Conservation (phyloP, 805 yeast genomes). For the Clavispora phyllophila region DNA sequence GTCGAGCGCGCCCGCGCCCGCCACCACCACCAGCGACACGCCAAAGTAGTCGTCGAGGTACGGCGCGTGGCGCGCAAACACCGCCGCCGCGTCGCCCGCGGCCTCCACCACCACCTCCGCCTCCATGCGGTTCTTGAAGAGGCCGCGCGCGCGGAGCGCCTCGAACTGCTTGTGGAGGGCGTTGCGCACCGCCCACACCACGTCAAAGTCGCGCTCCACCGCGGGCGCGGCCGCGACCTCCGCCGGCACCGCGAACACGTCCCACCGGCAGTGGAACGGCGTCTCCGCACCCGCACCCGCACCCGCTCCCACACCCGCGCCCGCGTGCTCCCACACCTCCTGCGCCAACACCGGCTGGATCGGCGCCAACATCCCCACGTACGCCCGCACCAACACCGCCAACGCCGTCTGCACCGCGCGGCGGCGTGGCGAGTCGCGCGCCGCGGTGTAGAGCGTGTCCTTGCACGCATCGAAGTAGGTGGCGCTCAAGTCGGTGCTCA, state of each 20-base stretch:
- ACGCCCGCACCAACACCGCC: slow-evolving; percentile 50
- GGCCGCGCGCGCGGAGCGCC: slow-evolving; percentile 47
- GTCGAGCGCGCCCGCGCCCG: background rate
- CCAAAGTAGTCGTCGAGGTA: slow-evolving; percentile 47
- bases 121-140: slow-evolving; percentile 56
- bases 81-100: slow-evolving; percentile 2
- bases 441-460: slow-evolving; percentile 78
- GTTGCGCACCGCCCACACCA: slow-evolving; percentile 45
- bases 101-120: slow-evolving; percentile 34
- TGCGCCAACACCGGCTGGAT: slow-evolving; percentile 80
- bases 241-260: slow-evolving; percentile 25
- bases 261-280: slow-evolving; percentile 15
- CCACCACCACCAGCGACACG: slow-evolving; percentile 47
- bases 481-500: slow-evolving; percentile 74
- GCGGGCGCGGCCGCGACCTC: slow-evolving; percentile 25
- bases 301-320: slow-evolving; percentile 18
- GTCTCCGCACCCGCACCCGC: slow-evolving; percentile 29
- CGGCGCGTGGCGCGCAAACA: slow-evolving; percentile 18
- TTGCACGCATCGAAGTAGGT: slow-evolving; percentile 82
- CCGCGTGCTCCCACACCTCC: slow-evolving; percentile 74
- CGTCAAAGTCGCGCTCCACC: slow-evolving; percentile 41
- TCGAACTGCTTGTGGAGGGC: slow-evolving; percentile 50
- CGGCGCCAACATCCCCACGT: slow-evolving; percentile 70
- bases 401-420: slow-evolving; percentile 65
- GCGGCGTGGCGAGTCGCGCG: slow-evolving; percentile 42